Base-by-base conservation (phyloP, 352 stramenopile species). In the Phytophthora citricola region DNA sequence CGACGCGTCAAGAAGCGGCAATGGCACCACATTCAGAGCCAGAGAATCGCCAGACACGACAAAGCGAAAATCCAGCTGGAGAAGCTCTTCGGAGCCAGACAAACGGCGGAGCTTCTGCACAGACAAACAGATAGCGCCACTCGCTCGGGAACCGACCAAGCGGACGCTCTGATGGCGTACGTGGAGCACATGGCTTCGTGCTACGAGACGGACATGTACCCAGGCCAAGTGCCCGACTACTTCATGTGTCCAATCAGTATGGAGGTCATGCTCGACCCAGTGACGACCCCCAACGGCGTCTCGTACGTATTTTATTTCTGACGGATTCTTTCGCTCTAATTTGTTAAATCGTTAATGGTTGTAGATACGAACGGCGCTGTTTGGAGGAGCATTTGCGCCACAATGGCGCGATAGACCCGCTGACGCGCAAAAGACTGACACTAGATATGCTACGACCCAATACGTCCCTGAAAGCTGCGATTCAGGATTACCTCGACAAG, bases 221-320 rank as follows among this genome's bases (percentile, higher is more conserved):
- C 75, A 31, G 68, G 80, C n/a, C 63, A 85, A 26, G 68, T 93
- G 3, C 87, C 87, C 17, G 85, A 94, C 58, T 92, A 92, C 44
- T 92, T 92, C 44, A 54, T 91, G 26, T 94, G 87, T 41, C 85
- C 87, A 10, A 86, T 94, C 48, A 92, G 81, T 63, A 92, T 94
- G 85, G 87, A 93, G 68, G 75, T 94, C 65, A 93, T 94, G 85
- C 55, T 69, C 1, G 85, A 94, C 51, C 85, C 87, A 1, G 81
- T 94, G 38, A 89, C 74, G 41, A 93, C 87, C 2, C 87, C 87
- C 24, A 94, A 92, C 41, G 87, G 85, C 53, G 69, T 94, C 39
- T 92, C 84, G 79, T 92, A 90, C 58, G 68, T 72, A 6, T 7
- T 22, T 38, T 22, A 34, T 20, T 40, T 17, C 34, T 45, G 38